A percentile compares a stretch with the other conserved stretches of the same genome.
phyloP scores from a whole-genome alignment of 371 early-diverging fungal genomes.

The Lichtheimia hyalospora region DNA sequence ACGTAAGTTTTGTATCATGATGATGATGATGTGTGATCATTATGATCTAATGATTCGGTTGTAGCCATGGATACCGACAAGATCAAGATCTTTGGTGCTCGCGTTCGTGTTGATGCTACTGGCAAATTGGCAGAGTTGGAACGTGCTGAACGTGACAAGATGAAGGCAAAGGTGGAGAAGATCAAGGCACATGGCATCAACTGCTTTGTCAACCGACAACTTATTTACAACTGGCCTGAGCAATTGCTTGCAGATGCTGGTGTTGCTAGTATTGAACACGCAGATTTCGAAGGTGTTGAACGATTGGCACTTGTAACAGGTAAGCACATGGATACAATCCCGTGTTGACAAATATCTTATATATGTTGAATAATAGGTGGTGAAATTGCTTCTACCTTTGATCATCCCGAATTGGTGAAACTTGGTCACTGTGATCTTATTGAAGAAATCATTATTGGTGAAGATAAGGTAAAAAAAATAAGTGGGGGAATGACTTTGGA shows the following conservation, averaged over 20 bases:
- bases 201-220: slow-evolving; percentile 99
- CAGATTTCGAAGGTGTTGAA: slow-evolving; percentile 99
- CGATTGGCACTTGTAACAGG: slow-evolving; percentile 95
- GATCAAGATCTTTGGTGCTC: slow-evolving; percentile 99
- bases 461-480: slow-evolving; percentile 73
- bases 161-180: slow-evolving; percentile 98
- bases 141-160: slow-evolving; percentile 98
- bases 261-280: slow-evolving; percentile 98
- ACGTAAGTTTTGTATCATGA: slow-evolving; percentile 48
- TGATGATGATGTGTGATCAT: not conserved
- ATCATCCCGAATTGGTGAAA: slow-evolving; percentile 93
- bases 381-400: slow-evolving; percentile 99
- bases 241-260: slow-evolving; percentile 97
- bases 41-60: not conserved
- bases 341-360: slow-evolving; percentile 60
- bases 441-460: slow-evolving; percentile 98
- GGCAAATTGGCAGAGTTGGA: slow-evolving; percentile 98
- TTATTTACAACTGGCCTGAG: slow-evolving; percentile 99
- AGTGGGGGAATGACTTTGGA: not conserved
- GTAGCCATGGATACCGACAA: slow-evolving; percentile 99
- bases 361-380: slow-evolving; percentile 58
- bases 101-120: slow-evolving; percentile 96
- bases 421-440: slow-evolving; percentile 96
- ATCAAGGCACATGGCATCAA: slow-evolving; percentile 98
- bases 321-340: slow-evolving; percentile 90